Evolutionary conservation across 2,329 filamentous ascomycete genomes (phyloP).

Genomic region (Nothopassalora personata): DNA sequence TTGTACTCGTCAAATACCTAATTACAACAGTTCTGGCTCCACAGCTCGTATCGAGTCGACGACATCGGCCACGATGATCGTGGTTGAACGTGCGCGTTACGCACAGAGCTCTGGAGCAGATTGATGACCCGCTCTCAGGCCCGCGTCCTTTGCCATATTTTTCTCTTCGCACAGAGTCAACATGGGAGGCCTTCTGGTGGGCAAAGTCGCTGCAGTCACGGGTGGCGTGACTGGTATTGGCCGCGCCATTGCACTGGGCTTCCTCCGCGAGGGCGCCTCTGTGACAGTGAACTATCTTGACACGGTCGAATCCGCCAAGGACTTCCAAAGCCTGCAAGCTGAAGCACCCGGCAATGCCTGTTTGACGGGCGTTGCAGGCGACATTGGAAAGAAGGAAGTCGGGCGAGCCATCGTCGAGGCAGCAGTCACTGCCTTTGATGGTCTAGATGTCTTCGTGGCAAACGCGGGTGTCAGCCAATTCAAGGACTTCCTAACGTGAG

Average conservation of each 20-base stretch:
- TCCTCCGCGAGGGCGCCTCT: conserved; percentile 68
- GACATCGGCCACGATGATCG: no score
- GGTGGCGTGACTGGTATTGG: conserved; percentile 84
- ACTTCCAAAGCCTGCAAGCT: conserved; percentile 44
- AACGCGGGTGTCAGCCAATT: conserved; percentile 89
- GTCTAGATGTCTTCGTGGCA: conserved; percentile 67
- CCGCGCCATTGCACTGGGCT: conserved; percentile 74
- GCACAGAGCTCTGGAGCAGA: no score
- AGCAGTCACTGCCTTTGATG: conserved; percentile 56
- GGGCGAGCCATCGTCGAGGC: conserved; percentile 60
- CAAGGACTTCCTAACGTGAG: conserved; percentile 71
- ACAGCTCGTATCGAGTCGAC: no score
- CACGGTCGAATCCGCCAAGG: conserved; percentile 42
- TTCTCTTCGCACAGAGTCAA: no score
- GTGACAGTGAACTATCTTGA: conserved; percentile 77
- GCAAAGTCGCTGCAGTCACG: conserved; percentile 79
- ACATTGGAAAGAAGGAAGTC: conserved; percentile 69
- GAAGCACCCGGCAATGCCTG: conserved; percentile 34
- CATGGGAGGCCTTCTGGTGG: conserved; percentile 49
- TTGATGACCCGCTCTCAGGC: no score
- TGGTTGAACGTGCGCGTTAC: no score
- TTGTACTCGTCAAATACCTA: no score
- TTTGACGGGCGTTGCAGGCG: conserved; percentile 65
- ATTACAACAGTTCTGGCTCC: no score
- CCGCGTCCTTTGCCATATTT: no score